Conservation (phyloP, 2,329 filamentous ascomycete species). For the Fusarium tjaetaba region DNA sequence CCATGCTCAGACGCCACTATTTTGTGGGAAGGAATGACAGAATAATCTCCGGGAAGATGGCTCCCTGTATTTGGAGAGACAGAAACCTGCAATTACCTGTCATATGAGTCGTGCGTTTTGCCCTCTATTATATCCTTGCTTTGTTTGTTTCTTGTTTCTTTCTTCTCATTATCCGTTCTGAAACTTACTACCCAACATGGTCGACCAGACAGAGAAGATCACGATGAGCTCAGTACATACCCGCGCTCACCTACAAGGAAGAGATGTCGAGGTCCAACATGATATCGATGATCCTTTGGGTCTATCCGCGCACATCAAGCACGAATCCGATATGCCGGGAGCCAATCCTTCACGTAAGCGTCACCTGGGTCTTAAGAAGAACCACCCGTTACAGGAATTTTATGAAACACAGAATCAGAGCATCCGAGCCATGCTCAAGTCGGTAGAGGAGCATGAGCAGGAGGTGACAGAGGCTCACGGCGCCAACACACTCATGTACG, state of each 20-base stretch:
- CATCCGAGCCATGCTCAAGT: constrained; percentile 90
- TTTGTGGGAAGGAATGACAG: background rate
- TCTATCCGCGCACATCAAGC: background rate
- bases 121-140: background rate
- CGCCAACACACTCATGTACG: constrained; percentile 81
- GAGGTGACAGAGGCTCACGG: constrained; percentile 82
- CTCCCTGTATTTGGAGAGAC: background rate
- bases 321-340: constrained; percentile 62
- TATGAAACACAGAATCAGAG: constrained; percentile 93
- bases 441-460: constrained; percentile 90
- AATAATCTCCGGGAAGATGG: background rate
- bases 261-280: background rate
- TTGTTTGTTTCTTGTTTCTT: background rate
- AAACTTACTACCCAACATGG: constrained; percentile 6
- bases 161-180: background rate
- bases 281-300: background rate
- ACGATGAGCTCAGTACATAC: constrained; percentile 77
- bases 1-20: background rate
- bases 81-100: background rate
- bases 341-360: constrained; percentile 85
- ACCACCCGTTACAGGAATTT: constrained; percentile 76
- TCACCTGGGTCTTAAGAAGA: constrained; percentile 53
- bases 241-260: background rate
- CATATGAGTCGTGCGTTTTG: background rate
- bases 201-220: constrained; percentile 51